Base-by-base conservation (phyloP, 1,284 basidiomycete genomes). In the Austroboletus novae-zelandiae region DNA sequence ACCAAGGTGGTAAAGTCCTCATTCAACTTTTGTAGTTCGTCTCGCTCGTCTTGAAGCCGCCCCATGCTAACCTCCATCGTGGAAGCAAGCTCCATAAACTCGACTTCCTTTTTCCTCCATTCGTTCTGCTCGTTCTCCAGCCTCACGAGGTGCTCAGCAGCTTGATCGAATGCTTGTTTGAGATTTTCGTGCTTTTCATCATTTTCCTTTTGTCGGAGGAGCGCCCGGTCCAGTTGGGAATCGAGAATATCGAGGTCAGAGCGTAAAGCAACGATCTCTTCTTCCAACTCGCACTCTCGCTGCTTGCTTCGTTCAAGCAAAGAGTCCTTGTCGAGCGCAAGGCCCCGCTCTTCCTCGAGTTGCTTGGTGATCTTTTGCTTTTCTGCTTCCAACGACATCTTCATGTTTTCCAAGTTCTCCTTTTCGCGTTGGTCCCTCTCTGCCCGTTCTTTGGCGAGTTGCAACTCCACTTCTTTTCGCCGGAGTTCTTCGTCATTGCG, bases 401-500 rank as follows among this genome's bases (percentile, higher is more conserved):
- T 88, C 35, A 95, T 72, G 52, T 75, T 83, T 66, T 94, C 88
- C 41, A 98, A 65, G 6, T 83, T 81, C 59, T 87, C 85, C 48
- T 84, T 81, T 69, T 95, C 94, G 48, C 78, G 77, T 54, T 88
- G 83, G 50, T 97, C 94, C 25, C 89, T 81, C 65, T 94, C 91
- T 0, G 91, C 91, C 10, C 88, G 77, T 64, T 98, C 94, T 65
- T 86, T 90, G 48, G 86, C 81, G 40, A 94, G 72, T 1, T 81
- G 76, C 25, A 98, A 75, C 67, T 99, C 96, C 4, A 86, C 80
- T 54, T 97, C 91, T 69, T 97, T 96, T 66, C 82, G 81, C 29
- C 89, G 81, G 10, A 98, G 78, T 68, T 98, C 96, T 37, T 97
- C 94, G 62, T 99, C 96, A 56, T 86, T 89, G 20, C 94, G 78